Evolutionary conservation across 2,329 filamentous ascomycete genomes (phyloP).

Genomic region (Acarospora socialis): DNA sequence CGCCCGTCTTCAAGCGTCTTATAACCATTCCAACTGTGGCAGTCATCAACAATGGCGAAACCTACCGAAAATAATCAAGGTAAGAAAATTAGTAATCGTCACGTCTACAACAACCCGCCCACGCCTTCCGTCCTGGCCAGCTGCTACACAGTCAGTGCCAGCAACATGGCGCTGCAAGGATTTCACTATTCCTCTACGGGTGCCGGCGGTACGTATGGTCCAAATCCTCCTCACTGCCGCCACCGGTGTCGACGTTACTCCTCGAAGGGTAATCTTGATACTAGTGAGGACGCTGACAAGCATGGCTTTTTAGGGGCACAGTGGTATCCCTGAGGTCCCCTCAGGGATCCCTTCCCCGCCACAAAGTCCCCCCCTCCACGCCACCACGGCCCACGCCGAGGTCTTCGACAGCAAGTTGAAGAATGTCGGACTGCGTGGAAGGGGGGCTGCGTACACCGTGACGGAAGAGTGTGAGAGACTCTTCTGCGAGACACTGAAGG

Average conservation of each 20-base stretch:
- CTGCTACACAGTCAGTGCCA: constrained; percentile 70
- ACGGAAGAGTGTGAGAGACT: constrained; percentile 99
- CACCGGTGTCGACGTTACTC: too few species aligned
- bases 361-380: constrained; percentile 79
- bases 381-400: constrained; percentile 50
- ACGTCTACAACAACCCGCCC: constrained; percentile 45
- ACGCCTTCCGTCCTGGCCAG: constrained; percentile 69
- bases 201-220: constrained; percentile 50
- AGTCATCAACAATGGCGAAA: constrained; percentile 20
- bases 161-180: constrained; percentile 56
- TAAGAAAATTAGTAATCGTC: constrained; percentile 53
- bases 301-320: constrained; percentile 54
- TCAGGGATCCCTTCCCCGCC: constrained; percentile 74
- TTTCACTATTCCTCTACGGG: constrained; percentile 94
- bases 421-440: constrained; percentile 34
- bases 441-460: constrained; percentile 92
- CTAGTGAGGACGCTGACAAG: too few species aligned
- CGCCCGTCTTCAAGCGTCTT: neutral
- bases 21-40: neutral
- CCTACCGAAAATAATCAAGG: constrained; percentile 52
- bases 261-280: too few species aligned
- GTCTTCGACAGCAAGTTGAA: constrained; percentile 30
- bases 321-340: constrained; percentile 92
- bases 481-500: constrained; percentile 91
- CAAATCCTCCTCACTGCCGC: neutral